Evolutionary conservation across 1,284 basidiomycete genomes (phyloP).

Genomic region (Ganoderma sinense): DNA sequence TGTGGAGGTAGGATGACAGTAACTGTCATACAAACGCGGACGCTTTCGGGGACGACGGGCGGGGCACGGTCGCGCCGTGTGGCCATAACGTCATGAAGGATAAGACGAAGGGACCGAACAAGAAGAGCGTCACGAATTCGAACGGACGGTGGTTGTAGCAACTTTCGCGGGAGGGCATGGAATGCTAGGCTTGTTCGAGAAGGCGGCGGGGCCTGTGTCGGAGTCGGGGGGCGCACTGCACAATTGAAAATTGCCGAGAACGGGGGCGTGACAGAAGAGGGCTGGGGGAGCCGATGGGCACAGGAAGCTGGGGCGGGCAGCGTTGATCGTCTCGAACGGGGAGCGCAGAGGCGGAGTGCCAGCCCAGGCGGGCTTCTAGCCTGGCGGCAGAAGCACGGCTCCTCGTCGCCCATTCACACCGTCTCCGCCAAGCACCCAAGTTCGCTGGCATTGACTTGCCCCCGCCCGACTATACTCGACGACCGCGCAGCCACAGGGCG

Average conservation of each 20-base stretch:
- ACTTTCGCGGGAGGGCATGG: constrained; percentile 31
- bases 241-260: not conserved
- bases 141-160: constrained; percentile 5
- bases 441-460: not conserved
- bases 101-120: not conserved
- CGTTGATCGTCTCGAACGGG: constrained; percentile 3
- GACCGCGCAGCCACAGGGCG: not conserved
- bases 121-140: not conserved
- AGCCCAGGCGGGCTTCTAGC: not conserved
- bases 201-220: constrained; percentile 16
- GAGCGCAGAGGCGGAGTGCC: not conserved
- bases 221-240: not conserved
- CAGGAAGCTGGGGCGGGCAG: constrained; percentile 3
- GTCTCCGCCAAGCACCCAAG: not conserved
- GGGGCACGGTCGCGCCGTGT: not conserved
- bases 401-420: not conserved
- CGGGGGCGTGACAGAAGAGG: constrained; percentile 18
- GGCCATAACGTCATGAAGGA: not conserved
- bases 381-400: not conserved
- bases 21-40: constrained; percentile 22
- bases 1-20: constrained; percentile 18
- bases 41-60: not conserved
- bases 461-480: not conserved
- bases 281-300: constrained; percentile 3
- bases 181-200: constrained; percentile 21